Evolutionary conservation across 2,329 filamentous ascomycete genomes (phyloP), one percentile per base, ranked within the genome.

Genomic region (Tolypocladium nubicola): DNA sequence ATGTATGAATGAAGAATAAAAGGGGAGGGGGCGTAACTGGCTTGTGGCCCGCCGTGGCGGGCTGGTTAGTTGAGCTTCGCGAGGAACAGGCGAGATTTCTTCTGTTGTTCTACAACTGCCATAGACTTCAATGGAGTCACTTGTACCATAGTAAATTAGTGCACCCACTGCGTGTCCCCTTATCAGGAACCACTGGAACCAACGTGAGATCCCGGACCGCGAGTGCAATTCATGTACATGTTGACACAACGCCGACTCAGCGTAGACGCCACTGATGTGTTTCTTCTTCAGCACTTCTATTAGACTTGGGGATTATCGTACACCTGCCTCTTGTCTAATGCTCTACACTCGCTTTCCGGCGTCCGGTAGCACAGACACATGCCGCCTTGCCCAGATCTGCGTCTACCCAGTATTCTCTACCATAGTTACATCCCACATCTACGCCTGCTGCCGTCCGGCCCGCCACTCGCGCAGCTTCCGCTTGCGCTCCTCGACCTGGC

Each of bases 401-500:
- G 30, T 35, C 10, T 33, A 19, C 26, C 45, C 3, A 50, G 3
- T 21, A 35, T 33, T 26, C 11, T 50, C 26, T 19, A 49, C 45
- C 26, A 23, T 35, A 11, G 37, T 11, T 45, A 8, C 54, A 19
- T 9, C 9, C 8, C 47, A 10, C 26, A 6, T 38, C 41, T 61
- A 60, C 10, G 60, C 57, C 39, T 53, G 54, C 61, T 66, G 63
- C 53, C 69, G 66, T 40, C 73, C 73, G 53, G 72, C 63, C 53
- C 73, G 69, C 77, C 78, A 79, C 60, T 74, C 73, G 66, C 76
- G 70, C 61, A 83, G 67, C 67, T 76, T 74, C 65, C 71, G 71
- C 61, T 73, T 73, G 62, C 76, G 73, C 70, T 79, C 80, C 64
- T 77, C 75, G 26, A 85, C 67, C 70, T 80, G 79, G 62, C 75